Percentiles rank a stretch among this genome's conserved stretches.
Evolutionary conservation across 2,329 filamentous ascomycete species (phyloP).

Genomic region (Sporothrix curviconia): DNA sequence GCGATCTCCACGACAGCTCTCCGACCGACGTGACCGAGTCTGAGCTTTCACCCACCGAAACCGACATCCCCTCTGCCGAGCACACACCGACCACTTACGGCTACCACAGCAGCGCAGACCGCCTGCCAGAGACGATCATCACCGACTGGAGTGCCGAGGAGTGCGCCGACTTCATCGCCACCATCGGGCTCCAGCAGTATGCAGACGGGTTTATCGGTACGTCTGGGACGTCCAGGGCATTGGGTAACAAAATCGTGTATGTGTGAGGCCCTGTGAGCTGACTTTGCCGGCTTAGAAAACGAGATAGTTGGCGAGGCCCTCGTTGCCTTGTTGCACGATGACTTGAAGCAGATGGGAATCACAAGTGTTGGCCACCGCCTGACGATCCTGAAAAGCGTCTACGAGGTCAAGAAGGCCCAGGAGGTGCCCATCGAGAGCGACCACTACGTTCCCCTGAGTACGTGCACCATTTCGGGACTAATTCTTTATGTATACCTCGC

Average conservation of each 20-base stretch:
- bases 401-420: slow-evolving; percentile 91
- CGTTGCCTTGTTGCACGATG: slow-evolving; percentile 81
- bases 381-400: slow-evolving; percentile 91
- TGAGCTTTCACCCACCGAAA: slow-evolving; percentile 64
- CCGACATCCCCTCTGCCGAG: slow-evolving; percentile 62
- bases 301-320: slow-evolving; percentile 89
- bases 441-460: slow-evolving; percentile 90
- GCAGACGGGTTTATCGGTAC: slow-evolving; percentile 75
- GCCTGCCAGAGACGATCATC: slow-evolving; percentile 67
- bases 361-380: slow-evolving; percentile 87
- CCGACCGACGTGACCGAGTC: slow-evolving; percentile 59
- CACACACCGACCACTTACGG: slow-evolving; percentile 76
- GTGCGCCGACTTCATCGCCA: slow-evolving; percentile 80
- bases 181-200: slow-evolving; percentile 76
- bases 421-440: slow-evolving; percentile 86
- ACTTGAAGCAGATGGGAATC: slow-evolving; percentile 92
- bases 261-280: too few relatives aligned
- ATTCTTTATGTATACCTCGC: neutral
- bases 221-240: neutral
- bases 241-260: too few relatives aligned
- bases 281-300: slow-evolving; percentile 66
- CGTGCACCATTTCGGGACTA: slow-evolving; percentile 28
- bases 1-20: slow-evolving; percentile 61
- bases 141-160: slow-evolving; percentile 79
- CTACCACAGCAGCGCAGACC: slow-evolving; percentile 57